These are phyloP conservation scores for Paramecium biaurelia DNA, from an alignment of 73 alveolate species.

Conservation along the genomic window DNA sequence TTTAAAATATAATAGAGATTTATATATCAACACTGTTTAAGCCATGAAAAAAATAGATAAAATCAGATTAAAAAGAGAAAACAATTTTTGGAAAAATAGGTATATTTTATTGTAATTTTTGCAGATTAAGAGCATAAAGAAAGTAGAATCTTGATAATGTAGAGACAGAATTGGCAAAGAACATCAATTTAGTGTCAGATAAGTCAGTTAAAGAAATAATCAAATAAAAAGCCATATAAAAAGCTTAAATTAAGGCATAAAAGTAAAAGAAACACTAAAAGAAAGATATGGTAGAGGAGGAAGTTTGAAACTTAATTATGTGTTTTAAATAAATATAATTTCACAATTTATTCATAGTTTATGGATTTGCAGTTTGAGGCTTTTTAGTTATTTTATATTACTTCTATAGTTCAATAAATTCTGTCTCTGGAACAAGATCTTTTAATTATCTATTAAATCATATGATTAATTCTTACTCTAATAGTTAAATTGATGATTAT, in stretches of 20 bases:
- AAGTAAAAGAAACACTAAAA: not conserved
- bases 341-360: not conserved
- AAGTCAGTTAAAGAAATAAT: not conserved
- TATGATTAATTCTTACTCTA: not conserved
- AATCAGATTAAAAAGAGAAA: constrained; percentile 89
- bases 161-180: constrained; percentile 42
- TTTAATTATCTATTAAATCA: not conserved
- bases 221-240: not conserved
- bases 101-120: not conserved
- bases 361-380: not conserved
- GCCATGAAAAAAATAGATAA: constrained; percentile 97
- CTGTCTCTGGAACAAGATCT: not conserved
- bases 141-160: not conserved
- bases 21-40: constrained; percentile 92
- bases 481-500: not conserved
- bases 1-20: constrained; percentile 85
- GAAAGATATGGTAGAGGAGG: not conserved
- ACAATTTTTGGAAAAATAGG: constrained; percentile 81
- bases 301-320: not conserved
- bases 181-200: constrained; percentile 19
- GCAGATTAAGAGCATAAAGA: constrained; percentile 11
- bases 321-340: not conserved
- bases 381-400: not conserved
- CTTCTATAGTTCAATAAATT: not conserved
- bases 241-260: not conserved